A percentile compares a stretch with the other conserved stretches of the same genome.
phyloP scores from a whole-genome alignment of 495 filamentous ascomycete species.

The Halenospora varia region DNA sequence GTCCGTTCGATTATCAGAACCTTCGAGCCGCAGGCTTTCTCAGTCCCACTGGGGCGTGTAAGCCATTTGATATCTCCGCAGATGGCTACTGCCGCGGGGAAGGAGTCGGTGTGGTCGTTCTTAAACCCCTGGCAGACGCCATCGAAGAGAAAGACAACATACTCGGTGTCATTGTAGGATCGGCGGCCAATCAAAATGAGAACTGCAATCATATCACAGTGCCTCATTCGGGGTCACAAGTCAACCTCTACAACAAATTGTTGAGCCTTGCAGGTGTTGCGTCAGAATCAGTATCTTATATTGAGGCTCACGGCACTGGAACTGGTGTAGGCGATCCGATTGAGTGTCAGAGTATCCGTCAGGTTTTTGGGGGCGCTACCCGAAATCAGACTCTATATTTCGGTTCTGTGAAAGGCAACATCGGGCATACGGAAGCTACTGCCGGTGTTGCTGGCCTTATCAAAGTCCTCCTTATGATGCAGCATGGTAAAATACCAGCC shows the following conservation, averaged over 20 bases:
- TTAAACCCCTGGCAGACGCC: constrained; percentile 59
- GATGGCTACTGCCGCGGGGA: constrained; percentile 67
- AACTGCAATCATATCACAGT: constrained; percentile 53
- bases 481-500: constrained; percentile 39
- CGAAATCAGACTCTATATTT: constrained; percentile 41
- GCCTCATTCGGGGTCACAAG: constrained; percentile 53
- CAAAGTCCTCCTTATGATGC: constrained; percentile 52
- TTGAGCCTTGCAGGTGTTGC: constrained; percentile 33
- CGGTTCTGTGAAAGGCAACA: constrained; percentile 55
- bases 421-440: constrained; percentile 58
- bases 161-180: constrained; percentile 55
- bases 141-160: constrained; percentile 52
- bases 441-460: constrained; percentile 54
- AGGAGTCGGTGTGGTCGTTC: constrained; percentile 50
- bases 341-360: constrained; percentile 47
- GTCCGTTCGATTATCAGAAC: constrained; percentile 18
- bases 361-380: constrained; percentile 33
- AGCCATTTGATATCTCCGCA: constrained; percentile 57
- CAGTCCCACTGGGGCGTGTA: constrained; percentile 40
- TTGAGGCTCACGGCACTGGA: constrained; percentile 45
- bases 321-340: constrained; percentile 59
- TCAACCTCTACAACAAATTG: constrained; percentile 41
- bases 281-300: constrained; percentile 40
- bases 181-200: constrained; percentile 56
- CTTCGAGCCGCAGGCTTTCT: constrained; percentile 34